Evolutionary conservation across 2,329 filamentous ascomycete genomes (phyloP), one percentile per base, ranked within the genome.

Genomic region (Bisporella sp.): DNA sequence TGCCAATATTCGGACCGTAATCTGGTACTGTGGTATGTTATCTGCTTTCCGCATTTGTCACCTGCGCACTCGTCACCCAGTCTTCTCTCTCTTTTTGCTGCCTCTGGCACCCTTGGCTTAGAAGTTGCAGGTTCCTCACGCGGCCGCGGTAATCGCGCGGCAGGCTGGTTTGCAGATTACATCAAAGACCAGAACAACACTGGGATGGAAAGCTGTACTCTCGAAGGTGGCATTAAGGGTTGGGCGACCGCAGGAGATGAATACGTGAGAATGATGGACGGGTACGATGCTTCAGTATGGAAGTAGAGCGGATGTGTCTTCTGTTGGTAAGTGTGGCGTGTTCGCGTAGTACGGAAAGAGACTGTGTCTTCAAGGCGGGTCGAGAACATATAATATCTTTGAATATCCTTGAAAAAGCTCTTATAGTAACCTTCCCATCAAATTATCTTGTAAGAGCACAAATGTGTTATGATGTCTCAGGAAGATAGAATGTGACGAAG

Each of bases 161-260:
- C 40, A 7, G 40, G 40, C 40, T 42, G 40, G 40, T 42, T 42
- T 21, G 40, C 40, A 13, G 40, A 42, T 21, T 13, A 42, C 40
- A 42, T 42, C 45, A 51, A 56, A 7, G 54, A 58, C 2, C 56
- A 64, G 45, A 51, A 54, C 5, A 60, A 68, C 48, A 45, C 47
- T 1, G 50, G 51, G 6, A 64, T 70, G 59, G 52, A 64, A 51
- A 69, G 66, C 47, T 46, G 62, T 31, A 59, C 61, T 0, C 57
- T 70, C 5, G 54, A 58, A 35, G 67, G 59, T n/a, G 68, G 67
- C 3, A 62, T 70, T 41, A 64, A 62, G 35, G 67, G 65, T 31
- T 71, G 67, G 68, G 67, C 59, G 30, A 57, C 47, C 5, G 60
- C 54, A 2, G 66, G 65, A 9, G 57, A 54, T 9, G 64, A 66